phyloP scores from a whole-genome alignment of 768 basidiomycete genomes.

The Boletus insuetus region DNA sequence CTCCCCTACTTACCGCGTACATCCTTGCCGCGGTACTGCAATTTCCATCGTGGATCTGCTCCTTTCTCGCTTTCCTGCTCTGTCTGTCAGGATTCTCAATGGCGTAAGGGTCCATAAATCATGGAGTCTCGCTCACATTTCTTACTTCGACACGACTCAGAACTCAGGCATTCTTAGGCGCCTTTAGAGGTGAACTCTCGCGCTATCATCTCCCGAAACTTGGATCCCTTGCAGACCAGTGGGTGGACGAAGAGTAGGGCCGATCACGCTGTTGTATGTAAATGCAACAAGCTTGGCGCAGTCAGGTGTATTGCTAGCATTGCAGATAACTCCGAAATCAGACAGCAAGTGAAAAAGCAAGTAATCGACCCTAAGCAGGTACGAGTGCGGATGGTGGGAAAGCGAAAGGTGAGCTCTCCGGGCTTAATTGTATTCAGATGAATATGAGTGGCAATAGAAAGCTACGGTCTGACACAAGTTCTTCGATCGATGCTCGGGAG shows the following conservation, averaged over 20 bases:
- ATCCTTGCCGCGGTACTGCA: constrained; percentile 53
- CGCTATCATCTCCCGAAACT: constrained; percentile 62
- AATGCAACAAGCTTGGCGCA: neutral
- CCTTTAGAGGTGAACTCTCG: constrained; percentile 46
- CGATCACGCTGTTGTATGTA: neutral
- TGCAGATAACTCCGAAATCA: too few relatives aligned
- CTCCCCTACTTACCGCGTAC: constrained; percentile 56
- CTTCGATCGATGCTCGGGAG: constrained; percentile 12
- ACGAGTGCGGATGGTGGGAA: too few relatives aligned
- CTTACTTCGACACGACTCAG: constrained; percentile 7
- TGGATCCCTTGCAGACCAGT: constrained; percentile 63
- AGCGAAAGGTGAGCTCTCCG: too few relatives aligned
- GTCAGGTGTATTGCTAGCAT: too few relatives aligned
- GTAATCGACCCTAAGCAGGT: too few relatives aligned
- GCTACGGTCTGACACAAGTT: constrained; percentile 11
- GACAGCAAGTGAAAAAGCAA: too few relatives aligned
- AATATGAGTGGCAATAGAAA: neutral
- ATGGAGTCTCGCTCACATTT: constrained; percentile 2
- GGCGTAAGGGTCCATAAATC: constrained; percentile 44
- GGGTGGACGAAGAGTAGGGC: constrained; percentile 61
- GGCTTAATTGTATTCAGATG: neutral
- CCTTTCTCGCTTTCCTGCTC: constrained; percentile 46
- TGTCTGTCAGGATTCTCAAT: constrained; percentile 45
- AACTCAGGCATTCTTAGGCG: constrained; percentile 48
- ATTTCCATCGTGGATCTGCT: constrained; percentile 51